Evolutionary conservation across 805 yeast genomes (phyloP).

Genomic region (Metschnikowia cerradonensis): DNA sequence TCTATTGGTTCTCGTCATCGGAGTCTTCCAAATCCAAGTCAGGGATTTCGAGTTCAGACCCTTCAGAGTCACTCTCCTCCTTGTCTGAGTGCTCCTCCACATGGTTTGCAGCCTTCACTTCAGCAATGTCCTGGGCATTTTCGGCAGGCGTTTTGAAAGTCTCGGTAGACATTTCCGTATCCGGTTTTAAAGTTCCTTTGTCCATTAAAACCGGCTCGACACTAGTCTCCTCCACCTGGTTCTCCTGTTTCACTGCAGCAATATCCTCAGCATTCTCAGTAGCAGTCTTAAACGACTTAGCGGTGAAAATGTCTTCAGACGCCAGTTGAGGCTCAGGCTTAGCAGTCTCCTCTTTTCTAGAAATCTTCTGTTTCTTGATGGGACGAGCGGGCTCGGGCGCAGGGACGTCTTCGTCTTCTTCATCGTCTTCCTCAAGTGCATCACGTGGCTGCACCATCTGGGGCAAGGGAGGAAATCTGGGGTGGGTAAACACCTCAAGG

Average conservation of each 20-base stretch:
- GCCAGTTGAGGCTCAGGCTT: background rate
- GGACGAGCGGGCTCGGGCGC: background rate
- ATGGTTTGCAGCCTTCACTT: background rate
- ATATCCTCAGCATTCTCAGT: slow-evolving; percentile 3
- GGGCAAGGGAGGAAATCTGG: slow-evolving; percentile 61
- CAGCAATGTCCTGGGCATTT: slow-evolving; percentile 2
- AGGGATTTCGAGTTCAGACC: slow-evolving; percentile 52
- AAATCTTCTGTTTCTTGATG: background rate
- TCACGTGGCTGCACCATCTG: background rate
- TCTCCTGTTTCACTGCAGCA: slow-evolving; percentile 7
- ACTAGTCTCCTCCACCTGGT: slow-evolving; percentile 3
- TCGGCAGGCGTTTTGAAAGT: slow-evolving; percentile 4
- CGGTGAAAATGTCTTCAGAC: slow-evolving; percentile 5
- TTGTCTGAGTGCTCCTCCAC: slow-evolving; percentile 1
- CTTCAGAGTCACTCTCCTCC: slow-evolving; percentile 16
- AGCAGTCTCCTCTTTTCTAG: background rate
- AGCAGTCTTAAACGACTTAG: slow-evolving; percentile 2
- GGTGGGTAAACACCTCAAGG: slow-evolving; percentile 62
- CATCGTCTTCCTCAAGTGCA: slow-evolving; percentile 6
- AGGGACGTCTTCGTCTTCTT: slow-evolving; percentile 5
- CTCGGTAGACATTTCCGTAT: background rate
- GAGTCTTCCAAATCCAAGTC: slow-evolving; percentile 42
- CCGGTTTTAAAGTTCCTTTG: background rate
- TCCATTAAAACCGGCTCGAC: background rate
- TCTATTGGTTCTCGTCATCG: slow-evolving; percentile 26